Evolutionary conservation across 73 alveolate species (phyloP), one percentile per base, ranked within the genome.

Genomic region (Durusdinium trenchii): DNA sequence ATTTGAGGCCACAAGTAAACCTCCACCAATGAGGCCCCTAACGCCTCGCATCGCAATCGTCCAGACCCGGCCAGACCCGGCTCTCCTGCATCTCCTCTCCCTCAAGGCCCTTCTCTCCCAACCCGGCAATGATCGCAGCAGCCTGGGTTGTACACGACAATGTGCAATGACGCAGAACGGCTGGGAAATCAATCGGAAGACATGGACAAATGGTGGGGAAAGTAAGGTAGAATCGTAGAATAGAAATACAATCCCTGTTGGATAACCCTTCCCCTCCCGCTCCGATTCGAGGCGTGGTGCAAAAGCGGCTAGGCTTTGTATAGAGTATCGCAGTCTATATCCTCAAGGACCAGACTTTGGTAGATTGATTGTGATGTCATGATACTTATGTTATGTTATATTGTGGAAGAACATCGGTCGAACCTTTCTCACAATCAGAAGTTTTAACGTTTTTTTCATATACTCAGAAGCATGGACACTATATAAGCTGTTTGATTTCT

Each of bases 11-110:
- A 60, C n/a, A 60, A 60, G 73, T 23, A 60, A 60, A 23, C 73
- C 73, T 60, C n/a, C 73, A 60, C 73, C 73, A 60, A 2, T 60
- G 18, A 60, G 30, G n/a, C 30, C 30, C n/a, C n/a, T 60, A 1
- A 2, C 30, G 18, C 30, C 18, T 60, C 30, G 6, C 4, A 60
- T 60, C 3, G 1, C 73, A 60, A 0, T 60, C 18, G 18, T 60
- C 30, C 3, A 60, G 73, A 32, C 6, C 30, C 30, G 18, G 1
- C 18, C 18, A 60, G n/a, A 60, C 30, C 43, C 62, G 43, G 76
- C 81, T 35, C 35, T 32, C 98, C 98, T 91, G 57, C 98, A 91
- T 75, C 40, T 91, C 98, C 32, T 91, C 98, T n/a, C 87, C 54
- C 46, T 91, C 76, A 57, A 69, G 67, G 57, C 98, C 98, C 76